Evolutionary conservation across 2,329 filamentous ascomycete genomes (phyloP).

Genomic region (Blastomyces percursus): DNA sequence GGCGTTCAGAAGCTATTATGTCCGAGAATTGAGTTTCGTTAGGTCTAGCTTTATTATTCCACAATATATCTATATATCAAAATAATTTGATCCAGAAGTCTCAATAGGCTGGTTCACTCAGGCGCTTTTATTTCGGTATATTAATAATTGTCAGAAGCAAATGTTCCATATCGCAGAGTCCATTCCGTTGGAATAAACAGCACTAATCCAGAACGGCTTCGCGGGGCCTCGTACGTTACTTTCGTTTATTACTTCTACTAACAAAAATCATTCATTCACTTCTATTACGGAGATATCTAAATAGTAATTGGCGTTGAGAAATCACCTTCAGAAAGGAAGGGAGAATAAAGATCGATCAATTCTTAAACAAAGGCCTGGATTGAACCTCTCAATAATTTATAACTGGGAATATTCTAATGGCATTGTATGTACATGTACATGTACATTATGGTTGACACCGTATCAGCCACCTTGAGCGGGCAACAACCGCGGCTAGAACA

Average conservation of each 20-base stretch:
- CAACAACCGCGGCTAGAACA: background rate
- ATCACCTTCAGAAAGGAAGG: background rate
- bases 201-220: background rate
- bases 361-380: background rate
- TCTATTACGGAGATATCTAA: too few species aligned
- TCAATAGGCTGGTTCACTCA: background rate
- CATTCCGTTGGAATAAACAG: background rate
- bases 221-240: background rate
- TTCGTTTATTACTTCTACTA: too few species aligned
- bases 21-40: background rate
- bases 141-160: background rate
- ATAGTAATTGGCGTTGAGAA: background rate
- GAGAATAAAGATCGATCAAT: too few species aligned
- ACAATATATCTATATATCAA: too few species aligned
- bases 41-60: background rate
- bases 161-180: background rate
- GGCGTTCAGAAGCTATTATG: slow-evolving; percentile 12
- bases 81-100: background rate
- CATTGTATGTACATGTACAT: too few species aligned
- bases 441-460: background rate
- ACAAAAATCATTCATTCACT: too few species aligned
- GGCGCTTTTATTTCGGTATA: background rate
- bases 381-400: background rate
- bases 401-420: background rate
- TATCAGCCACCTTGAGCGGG: background rate